Conservation (phyloP, 116 monocot species). For the Cymodocea nodosa region DNA sequence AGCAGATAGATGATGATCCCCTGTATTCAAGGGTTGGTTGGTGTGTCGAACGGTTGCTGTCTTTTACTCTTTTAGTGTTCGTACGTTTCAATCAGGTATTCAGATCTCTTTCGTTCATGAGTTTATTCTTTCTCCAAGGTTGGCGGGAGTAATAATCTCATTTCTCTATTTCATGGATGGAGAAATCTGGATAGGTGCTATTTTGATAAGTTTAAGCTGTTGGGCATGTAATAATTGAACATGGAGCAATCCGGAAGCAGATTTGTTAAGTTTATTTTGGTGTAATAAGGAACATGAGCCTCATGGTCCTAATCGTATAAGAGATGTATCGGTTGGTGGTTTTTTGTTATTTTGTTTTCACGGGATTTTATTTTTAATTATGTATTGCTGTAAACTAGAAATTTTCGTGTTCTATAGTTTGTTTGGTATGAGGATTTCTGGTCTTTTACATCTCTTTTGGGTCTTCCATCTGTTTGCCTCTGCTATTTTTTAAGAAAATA, state of each 20-base stretch:
- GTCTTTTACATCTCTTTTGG: no score
- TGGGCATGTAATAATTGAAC: constrained; percentile 3
- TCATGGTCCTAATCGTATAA: constrained; percentile 1
- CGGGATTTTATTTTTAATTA: neutral
- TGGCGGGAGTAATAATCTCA: constrained; percentile 11
- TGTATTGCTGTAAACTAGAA: neutral
- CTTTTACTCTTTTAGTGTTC: neutral
- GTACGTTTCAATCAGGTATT: neutral
- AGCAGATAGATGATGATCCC: constrained; percentile 38
- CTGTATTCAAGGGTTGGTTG: neutral
- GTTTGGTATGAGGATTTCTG: no score
- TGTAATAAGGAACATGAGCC: constrained; percentile 3
- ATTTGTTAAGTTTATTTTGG: constrained; percentile 5
- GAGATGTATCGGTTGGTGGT: neutral
- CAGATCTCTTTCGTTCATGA: neutral
- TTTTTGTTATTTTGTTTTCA: no score
- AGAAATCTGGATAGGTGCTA: neutral
- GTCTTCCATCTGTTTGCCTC: no score
- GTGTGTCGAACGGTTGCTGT: neutral
- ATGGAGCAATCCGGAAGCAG: neutral
- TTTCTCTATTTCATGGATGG: neutral
- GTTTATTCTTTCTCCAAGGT: neutral
- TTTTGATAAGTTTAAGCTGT: neutral
- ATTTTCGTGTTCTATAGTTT: no score
- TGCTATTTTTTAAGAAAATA: no score